Base-by-base conservation (phyloP, 208 protist genomes). In the Endotrypanum monterogeii region DNA sequence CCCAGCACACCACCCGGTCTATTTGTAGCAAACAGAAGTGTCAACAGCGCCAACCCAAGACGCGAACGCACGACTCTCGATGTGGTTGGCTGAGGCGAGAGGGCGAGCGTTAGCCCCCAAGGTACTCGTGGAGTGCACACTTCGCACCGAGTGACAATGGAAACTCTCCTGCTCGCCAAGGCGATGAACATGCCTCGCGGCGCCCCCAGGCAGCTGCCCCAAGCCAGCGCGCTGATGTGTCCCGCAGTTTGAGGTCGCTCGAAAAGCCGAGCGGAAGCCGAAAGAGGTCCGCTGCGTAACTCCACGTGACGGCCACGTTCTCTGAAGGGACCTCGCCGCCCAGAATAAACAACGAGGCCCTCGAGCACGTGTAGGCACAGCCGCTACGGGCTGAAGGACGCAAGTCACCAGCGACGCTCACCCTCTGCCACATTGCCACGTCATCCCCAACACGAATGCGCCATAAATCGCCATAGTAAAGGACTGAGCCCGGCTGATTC, bases 381-480 rank as follows among this genome's bases (percentile, higher is more conserved):
- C 92, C 92, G 58, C 86, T 96, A 69, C 92, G 86, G 1, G 87
- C 77, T 18, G 74, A 85, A 23, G 89, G 89, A 3, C 73, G 67
- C 18, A 39, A 25, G 2, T 30, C n/a, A 16, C 62, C 68, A 4
- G 70, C 83, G 12, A 78, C 71, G 28, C 50, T 37, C 18, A 86
- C 73, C 58, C 67, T 60, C 39, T 68, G 35, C 86, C 85, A 90
- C 3, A 18, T 16, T 2, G 58, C 70, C 16, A 4, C 20, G 1
- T 50, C 48, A 25, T 46, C 35, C 3, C n/a, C 44, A 14, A 84
- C 73, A 69, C 91, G 78, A 16, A 94, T 71, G 54, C 48, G 67
- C 90, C 93, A 97, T 39, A 92, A 86, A 74, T 95, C 89, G 60
- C 85, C 77, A 74, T 85, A 97, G 84, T 95, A 97, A 32, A 82